These are phyloP conservation scores for Vanrija sp. DNA, from an alignment of 1,284 basidiomycete genomes.

Conservation along the genomic window DNA sequence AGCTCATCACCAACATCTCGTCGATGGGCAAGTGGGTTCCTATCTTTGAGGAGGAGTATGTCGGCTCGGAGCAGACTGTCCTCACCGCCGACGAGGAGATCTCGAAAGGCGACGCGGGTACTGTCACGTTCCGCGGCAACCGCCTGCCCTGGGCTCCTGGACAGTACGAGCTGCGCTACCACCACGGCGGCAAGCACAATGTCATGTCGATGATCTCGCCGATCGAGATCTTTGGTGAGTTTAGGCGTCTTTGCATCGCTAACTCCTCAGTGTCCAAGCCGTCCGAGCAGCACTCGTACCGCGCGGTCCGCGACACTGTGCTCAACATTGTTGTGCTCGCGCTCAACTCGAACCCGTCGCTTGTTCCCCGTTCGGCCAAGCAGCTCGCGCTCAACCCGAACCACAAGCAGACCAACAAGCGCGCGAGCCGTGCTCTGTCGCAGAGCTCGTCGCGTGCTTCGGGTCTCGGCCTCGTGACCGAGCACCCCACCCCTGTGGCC, in stretches of 20 bases:
- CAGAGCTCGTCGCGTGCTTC: background rate
- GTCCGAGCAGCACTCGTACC: conserved; percentile 57
- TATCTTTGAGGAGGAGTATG: conserved; percentile 87
- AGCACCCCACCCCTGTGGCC: too few species aligned
- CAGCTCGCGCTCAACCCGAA: conserved; percentile 2
- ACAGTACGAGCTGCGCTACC: conserved; percentile 73
- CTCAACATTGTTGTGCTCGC: conserved; percentile 77
- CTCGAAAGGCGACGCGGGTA: conserved; percentile 56
- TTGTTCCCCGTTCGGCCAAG: conserved; percentile 65
- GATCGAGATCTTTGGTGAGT: conserved; percentile 78
- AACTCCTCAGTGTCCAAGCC: conserved; percentile 18
- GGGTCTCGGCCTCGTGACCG: too few species aligned
- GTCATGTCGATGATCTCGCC: conserved; percentile 81
- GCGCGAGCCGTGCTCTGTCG: background rate
- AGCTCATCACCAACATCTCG: conserved; percentile 76
- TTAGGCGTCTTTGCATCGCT: background rate
- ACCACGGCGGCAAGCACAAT: conserved; percentile 93
- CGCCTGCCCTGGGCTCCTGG: conserved; percentile 82
- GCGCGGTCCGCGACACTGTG: conserved; percentile 62
- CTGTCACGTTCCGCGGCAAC: conserved; percentile 70
- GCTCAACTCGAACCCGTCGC: conserved; percentile 74
- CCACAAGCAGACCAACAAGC: background rate
- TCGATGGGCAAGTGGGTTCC: conserved; percentile 90
- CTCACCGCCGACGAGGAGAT: conserved; percentile 34
- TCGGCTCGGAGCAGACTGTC: conserved; percentile 71